Base-by-base conservation (phyloP, 495 filamentous ascomycete genomes). In the Neurospora intermedia region DNA sequence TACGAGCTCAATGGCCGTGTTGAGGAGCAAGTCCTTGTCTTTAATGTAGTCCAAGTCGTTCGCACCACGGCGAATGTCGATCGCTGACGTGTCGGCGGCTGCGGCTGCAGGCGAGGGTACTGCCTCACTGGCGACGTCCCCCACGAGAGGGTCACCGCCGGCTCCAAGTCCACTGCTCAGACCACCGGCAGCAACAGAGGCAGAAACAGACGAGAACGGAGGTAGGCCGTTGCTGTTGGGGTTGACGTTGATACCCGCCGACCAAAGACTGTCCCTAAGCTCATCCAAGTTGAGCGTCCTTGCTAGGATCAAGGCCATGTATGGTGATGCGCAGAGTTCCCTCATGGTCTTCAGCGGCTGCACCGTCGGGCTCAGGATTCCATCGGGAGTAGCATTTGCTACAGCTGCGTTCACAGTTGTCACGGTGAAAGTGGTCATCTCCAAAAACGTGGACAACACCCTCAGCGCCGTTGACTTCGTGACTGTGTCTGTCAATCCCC, bases 371-470 rank as follows among this genome's bases (percentile, higher is more conserved):
- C 73, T 43, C 45, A 75, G 20, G 27, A n/a, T 11, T 69, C 75
- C 76, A 4, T 38, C 74, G 9, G 74, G 74, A 4, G 72, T 76
- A 38, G 72, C 62, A 18, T 74, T 73, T 43, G 74, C 43, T 38
- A 62, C n/a, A 8, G 73, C 38, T 23, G 70, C 8, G 8, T 27
- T 31, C 16, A 72, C 27, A 31, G 15, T 43, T 23, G 81, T 45
- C 43, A 46, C 43, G 18, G 43, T 84, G 23, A 81, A 79, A 15
- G 81, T 85, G 7, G 87, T 85, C 76, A 90, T 84, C 73, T 90
- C 88, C 0, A 91, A 76, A 74, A 91, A 90, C 0, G 87, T 87
- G 6, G 86, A 85, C 13, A 91, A 76, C 6, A 89, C 87, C 20
- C 87, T 82, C 38, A 88, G 79, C 16, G 88, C 86, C 8, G 85